A percentile compares a stretch with the other conserved stretches of the same genome.
These are phyloP conservation scores for Populus simonii DNA, from an alignment of 345 rosid species.

Conservation along the genomic window DNA sequence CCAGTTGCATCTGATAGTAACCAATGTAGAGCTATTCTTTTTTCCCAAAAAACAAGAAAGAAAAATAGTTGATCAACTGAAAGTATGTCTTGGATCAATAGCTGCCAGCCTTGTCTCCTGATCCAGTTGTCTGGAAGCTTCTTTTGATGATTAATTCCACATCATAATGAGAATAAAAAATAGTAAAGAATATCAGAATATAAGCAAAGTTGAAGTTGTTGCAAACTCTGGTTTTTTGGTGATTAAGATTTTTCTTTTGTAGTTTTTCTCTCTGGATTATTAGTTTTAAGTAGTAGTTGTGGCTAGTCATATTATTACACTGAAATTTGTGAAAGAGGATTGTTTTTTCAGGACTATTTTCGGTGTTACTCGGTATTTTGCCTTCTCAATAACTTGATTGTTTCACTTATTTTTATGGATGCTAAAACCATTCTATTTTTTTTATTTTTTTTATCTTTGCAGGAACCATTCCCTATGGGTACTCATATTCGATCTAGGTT, in stretches of 20 bases:
- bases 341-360: neutral
- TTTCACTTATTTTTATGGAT: neutral
- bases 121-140: neutral
- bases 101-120: neutral
- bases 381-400: neutral
- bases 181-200: neutral
- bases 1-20: conserved; percentile 2
- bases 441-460: conserved; percentile 3
- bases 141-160: neutral
- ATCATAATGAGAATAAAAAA: too few relatives aligned
- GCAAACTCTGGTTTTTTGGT: neutral
- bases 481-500: conserved; percentile 61
- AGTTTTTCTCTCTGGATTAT: neutral
- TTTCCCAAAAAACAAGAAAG: neutral
- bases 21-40: neutral
- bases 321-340: neutral
- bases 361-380: neutral
- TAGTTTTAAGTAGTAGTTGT: neutral
- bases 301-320: neutral
- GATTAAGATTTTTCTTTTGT: neutral
- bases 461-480: conserved; percentile 93
- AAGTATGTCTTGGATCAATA: neutral
- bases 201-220: neutral
- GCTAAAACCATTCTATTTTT: neutral
- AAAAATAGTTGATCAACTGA: neutral